A percentile compares a stretch with the other conserved stretches of the same genome.
Conservation (phyloP, 73 alveolate genomes). For the Breviolum minutum region DNA sequence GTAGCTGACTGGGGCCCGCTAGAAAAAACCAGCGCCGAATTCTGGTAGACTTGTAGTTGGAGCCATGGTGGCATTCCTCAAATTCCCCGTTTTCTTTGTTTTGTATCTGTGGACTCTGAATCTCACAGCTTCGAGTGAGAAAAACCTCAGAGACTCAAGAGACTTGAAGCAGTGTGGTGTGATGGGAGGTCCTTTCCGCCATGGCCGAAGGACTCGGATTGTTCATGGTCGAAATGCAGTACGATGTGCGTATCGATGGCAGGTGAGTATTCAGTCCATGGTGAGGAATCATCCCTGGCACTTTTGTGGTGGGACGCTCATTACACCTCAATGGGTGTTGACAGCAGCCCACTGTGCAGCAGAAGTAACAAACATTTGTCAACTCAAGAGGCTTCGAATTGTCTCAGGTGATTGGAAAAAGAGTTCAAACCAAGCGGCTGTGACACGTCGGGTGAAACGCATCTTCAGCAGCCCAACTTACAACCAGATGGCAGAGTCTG, state of each 20-base stretch:
- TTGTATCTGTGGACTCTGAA: too few relatives aligned
- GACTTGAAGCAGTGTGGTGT: slow-evolving; percentile 52
- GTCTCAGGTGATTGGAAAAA: slow-evolving; percentile 73
- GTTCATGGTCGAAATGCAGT: slow-evolving; percentile 48
- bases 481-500: slow-evolving; percentile 33
- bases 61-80: too few relatives aligned
- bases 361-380: slow-evolving; percentile 35
- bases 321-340: slow-evolving; percentile 51
- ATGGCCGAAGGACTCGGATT: slow-evolving; percentile 55
- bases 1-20: background rate
- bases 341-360: slow-evolving; percentile 83
- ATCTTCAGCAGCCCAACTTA: slow-evolving; percentile 33
- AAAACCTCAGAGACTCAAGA: background rate
- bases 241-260: slow-evolving; percentile 75
- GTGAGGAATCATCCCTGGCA: slow-evolving; percentile 14
- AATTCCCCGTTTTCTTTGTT: too few relatives aligned
- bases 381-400: slow-evolving; percentile 12
- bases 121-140: too few relatives aligned
- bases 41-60: too few relatives aligned
- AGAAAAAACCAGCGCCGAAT: too few relatives aligned
- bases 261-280: slow-evolving; percentile 47
- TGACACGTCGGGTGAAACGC: slow-evolving; percentile 34
- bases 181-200: slow-evolving; percentile 31
- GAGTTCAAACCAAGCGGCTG: background rate
- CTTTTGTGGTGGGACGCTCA: slow-evolving; percentile 72